phyloP scores from a whole-genome alignment of 306 rosid species.

The Prunus padus region DNA sequence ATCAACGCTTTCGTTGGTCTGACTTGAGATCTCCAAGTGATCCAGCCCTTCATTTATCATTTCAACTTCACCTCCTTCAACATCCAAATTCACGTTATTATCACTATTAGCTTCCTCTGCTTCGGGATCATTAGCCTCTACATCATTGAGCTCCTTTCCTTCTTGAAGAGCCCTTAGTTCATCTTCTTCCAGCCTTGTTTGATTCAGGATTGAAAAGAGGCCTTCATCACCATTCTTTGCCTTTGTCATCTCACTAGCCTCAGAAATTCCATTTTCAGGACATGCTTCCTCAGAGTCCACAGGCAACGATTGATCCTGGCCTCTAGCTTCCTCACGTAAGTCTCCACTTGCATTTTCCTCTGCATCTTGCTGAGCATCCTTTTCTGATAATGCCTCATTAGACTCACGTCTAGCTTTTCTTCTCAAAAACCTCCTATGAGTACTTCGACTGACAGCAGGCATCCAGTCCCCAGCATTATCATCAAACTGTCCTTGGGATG shows the following conservation, averaged over 20 bases:
- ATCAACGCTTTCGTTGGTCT: conserved; percentile 56
- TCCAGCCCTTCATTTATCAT: conserved; percentile 33
- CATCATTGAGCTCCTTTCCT: conserved; percentile 27
- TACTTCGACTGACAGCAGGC: conserved; percentile 88
- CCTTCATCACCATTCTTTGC: conserved; percentile 41
- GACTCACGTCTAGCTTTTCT: conserved; percentile 75
- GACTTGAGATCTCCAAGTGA: conserved; percentile 52
- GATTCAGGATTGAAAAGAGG: conserved; percentile 45
- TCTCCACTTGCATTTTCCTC: conserved; percentile 29
- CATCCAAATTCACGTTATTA: conserved; percentile 19
- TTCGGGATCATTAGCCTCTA: conserved; percentile 14
- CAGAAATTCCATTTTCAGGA: conserved; percentile 30
- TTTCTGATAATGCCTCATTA: conserved; percentile 43
- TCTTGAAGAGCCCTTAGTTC: conserved; percentile 34
- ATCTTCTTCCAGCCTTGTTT: conserved; percentile 55
- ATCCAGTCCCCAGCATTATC: conserved; percentile 71
- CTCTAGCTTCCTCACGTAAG: conserved; percentile 32
- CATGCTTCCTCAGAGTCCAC: conserved; percentile 26
- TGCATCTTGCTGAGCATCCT: conserved; percentile 40
- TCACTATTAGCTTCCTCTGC: conserved; percentile 19
- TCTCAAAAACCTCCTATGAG: conserved; percentile 77
- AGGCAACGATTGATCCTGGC: conserved; percentile 32
- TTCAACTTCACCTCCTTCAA: conserved; percentile 34
- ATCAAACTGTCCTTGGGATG: conserved; percentile 67
- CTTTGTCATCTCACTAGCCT: conserved; percentile 29